Evolutionary conservation across 2,329 filamentous ascomycete genomes (phyloP).

Genomic region (Dactylellina haptotyla): DNA sequence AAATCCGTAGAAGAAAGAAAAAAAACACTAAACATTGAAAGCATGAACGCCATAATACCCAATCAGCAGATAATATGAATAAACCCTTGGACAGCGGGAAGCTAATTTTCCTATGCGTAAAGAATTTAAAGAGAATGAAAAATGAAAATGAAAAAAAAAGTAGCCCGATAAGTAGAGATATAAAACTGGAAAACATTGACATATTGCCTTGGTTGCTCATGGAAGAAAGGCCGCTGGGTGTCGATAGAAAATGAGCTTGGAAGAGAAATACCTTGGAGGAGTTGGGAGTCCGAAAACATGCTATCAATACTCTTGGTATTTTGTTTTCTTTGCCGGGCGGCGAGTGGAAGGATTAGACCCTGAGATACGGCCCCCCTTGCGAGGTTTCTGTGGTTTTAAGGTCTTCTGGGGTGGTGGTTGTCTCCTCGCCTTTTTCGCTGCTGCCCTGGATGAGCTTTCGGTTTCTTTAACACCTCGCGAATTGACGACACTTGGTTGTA

Average conservation of each 20-base stretch:
- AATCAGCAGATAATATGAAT: neutral
- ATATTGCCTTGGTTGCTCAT: too few relatives aligned
- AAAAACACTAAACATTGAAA: constrained; percentile 7
- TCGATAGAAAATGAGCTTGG: neutral
- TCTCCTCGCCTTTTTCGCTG: constrained; percentile 2
- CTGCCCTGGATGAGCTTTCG: neutral
- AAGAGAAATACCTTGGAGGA: neutral
- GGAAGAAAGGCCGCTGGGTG: neutral
- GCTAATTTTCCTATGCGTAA: neutral
- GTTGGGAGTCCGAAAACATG: neutral
- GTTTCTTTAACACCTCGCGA: neutral
- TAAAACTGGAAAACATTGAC: neutral
- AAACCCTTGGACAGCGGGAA: neutral
- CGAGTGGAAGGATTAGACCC: too few relatives aligned
- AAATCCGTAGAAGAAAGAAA: constrained; percentile 8
- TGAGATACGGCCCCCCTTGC: too few relatives aligned
- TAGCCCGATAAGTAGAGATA: neutral
- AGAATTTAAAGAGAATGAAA: neutral
- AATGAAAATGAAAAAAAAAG: constrained; percentile 6
- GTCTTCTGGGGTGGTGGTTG: neutral
- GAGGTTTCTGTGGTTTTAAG: constrained; percentile 1
- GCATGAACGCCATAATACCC: neutral
- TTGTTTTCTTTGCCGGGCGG: neutral
- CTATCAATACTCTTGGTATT: neutral
- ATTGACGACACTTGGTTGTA: neutral